These are phyloP conservation scores for Celoporthe dispersa DNA, from an alignment of 2,329 filamentous ascomycete species.

Conservation along the genomic window DNA sequence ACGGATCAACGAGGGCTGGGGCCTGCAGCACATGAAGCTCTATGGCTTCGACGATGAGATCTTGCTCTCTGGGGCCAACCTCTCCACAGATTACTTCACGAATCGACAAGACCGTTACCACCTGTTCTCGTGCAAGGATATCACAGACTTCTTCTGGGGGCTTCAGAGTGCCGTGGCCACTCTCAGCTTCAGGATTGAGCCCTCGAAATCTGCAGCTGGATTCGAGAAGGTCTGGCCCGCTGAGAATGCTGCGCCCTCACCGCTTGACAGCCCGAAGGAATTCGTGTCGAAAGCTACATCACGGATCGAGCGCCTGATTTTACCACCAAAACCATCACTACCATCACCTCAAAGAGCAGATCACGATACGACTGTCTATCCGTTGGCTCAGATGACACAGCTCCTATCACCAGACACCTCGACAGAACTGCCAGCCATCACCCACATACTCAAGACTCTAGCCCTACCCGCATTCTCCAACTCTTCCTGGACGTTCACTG, in stretches of 20 bases:
- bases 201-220: conserved; percentile 58
- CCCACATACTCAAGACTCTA: conserved; percentile 71
- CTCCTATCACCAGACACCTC: conserved; percentile 79
- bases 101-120: conserved; percentile 96
- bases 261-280: conserved; percentile 68
- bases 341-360: conserved; percentile 23
- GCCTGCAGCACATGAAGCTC: conserved; percentile 97
- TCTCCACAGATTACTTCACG: conserved; percentile 94
- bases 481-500: conserved; percentile 93
- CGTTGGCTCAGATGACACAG: conserved; percentile 85
- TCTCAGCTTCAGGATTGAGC: conserved; percentile 80
- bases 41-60: conserved; percentile 96
- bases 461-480: conserved; percentile 65
- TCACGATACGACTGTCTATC: conserved; percentile 77
- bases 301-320: conserved; percentile 69
- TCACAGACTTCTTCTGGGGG: conserved; percentile 80
- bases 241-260: conserved; percentile 74
- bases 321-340: conserved; percentile 45
- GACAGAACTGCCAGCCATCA: conserved; percentile 85
- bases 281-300: conserved; percentile 74
- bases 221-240: conserved; percentile 74
- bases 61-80: conserved; percentile 90
- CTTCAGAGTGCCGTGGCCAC: conserved; percentile 79
- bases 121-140: conserved; percentile 76
- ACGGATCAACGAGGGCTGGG: conserved; percentile 97